A percentile compares a stretch with the other conserved stretches of the same genome.
These are phyloP conservation scores for Medicago ruthenica DNA, from an alignment of 306 rosid genomes.

Conservation along the genomic window DNA sequence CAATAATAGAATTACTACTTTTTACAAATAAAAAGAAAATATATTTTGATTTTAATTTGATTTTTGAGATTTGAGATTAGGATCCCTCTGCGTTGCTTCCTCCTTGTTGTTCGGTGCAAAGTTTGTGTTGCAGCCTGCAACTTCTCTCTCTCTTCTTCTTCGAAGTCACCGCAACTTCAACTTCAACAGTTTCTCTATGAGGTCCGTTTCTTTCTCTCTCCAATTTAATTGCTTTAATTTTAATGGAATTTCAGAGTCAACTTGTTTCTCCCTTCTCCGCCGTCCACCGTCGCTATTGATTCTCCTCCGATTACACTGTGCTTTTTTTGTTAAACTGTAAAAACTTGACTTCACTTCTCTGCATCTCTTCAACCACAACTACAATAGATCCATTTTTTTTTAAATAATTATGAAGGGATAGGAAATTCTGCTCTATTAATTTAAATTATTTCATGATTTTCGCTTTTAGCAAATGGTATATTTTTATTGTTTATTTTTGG, in stretches of 20 bases:
- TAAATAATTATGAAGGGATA: not conserved
- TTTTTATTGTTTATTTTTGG: not conserved
- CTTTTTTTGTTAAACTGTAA: not conserved
- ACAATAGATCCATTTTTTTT: not conserved
- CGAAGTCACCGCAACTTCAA: constrained; percentile 21
- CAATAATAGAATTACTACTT: not conserved
- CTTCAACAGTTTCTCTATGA: not conserved
- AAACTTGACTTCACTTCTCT: not conserved
- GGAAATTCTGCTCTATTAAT: not conserved
- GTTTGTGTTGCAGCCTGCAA: not conserved
- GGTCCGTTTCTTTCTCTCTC: constrained; percentile 16
- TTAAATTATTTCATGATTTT: too few relatives aligned
- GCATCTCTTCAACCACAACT: not conserved
- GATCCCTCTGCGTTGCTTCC: constrained; percentile 21
- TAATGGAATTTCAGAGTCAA: not conserved
- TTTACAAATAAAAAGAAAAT: too few relatives aligned
- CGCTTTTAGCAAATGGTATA: not conserved
- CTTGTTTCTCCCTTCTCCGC: too few relatives aligned
- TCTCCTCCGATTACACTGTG: too few relatives aligned
- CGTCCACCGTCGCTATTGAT: too few relatives aligned
- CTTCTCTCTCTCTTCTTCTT: constrained; percentile 3
- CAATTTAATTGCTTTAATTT: not conserved
- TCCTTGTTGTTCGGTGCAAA: not conserved
- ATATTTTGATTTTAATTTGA: too few relatives aligned
- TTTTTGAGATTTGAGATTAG: not conserved